phyloP scores from a whole-genome alignment of 108 stramenopile species.

The Cylindrotheca fusiformis region DNA sequence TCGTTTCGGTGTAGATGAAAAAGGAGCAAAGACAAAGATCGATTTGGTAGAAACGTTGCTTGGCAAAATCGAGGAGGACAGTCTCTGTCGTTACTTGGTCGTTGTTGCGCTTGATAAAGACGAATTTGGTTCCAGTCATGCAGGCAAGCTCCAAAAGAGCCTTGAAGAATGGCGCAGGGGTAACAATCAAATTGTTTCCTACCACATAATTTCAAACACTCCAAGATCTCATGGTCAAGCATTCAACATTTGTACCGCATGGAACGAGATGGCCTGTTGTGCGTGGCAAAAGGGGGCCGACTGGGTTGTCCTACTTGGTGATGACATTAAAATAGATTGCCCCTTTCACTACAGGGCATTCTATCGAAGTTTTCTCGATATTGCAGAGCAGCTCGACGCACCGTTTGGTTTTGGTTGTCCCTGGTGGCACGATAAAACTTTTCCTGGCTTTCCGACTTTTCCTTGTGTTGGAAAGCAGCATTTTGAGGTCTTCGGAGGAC shows the following conservation, averaged over 20 bases:
- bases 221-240: constrained; percentile 1
- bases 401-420: constrained; percentile 48
- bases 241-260: constrained; percentile 39
- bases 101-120: constrained; percentile 45
- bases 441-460: constrained; percentile 62
- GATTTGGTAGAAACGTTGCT: constrained; percentile 21
- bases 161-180: neutral
- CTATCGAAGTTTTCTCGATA: constrained; percentile 43
- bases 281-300: constrained; percentile 43
- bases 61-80: constrained; percentile 27
- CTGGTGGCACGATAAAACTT: constrained; percentile 45
- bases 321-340: constrained; percentile 39
- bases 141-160: constrained; percentile 2
- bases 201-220: constrained; percentile 21
- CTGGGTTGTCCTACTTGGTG: constrained; percentile 53
- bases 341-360: constrained; percentile 31
- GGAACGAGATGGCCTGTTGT: constrained; percentile 40
- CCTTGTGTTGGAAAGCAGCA: constrained; percentile 44
- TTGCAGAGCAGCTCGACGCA: constrained; percentile 10
- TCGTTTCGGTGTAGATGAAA: constrained; percentile 22
- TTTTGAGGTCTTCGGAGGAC: constrained; percentile 31
- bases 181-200: neutral
- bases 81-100: constrained; percentile 33
- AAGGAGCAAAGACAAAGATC: neutral
- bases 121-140: constrained; percentile 18